Conservation (phyloP, 306 rosid species). For the Cicer cuneatum region DNA sequence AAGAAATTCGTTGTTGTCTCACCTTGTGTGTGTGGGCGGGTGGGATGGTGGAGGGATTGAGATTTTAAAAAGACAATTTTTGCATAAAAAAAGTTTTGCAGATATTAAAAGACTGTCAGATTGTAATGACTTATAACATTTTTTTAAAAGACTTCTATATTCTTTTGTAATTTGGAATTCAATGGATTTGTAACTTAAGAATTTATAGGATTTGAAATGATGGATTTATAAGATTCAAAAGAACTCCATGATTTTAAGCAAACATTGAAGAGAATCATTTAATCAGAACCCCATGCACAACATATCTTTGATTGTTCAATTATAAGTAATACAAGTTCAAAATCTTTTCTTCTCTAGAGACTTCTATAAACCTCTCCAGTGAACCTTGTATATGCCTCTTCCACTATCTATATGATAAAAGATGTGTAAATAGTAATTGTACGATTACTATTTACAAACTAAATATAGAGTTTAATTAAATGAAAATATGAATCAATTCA, state of each 20-base stretch:
- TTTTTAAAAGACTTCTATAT: too few species aligned
- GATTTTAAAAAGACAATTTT: too few species aligned
- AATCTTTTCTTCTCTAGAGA: background rate
- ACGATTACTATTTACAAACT: background rate
- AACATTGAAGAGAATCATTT: too few species aligned
- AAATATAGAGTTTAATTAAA: slow-evolving; percentile 27
- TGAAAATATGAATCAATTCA: slow-evolving; percentile 27
- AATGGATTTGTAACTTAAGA: too few species aligned
- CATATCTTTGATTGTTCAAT: slow-evolving; percentile 2
- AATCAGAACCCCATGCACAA: background rate
- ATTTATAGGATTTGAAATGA: too few species aligned
- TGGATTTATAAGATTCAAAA: too few species aligned
- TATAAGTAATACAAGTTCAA: background rate
- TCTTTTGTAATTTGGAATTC: too few species aligned
- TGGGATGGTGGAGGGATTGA: too few species aligned
- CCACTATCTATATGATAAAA: slow-evolving; percentile 12
- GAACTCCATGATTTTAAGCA: too few species aligned
- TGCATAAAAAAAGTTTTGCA: too few species aligned
- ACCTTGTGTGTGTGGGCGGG: background rate
- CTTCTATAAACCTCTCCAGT: background rate
- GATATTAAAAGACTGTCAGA: too few species aligned
- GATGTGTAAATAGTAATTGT: background rate
- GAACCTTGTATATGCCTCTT: background rate
- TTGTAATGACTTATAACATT: too few species aligned
- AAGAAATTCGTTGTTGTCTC: background rate